These are phyloP conservation scores for Salmacisia buchloeana DNA, from an alignment of 1,284 basidiomycete species.

Conservation along the genomic window DNA sequence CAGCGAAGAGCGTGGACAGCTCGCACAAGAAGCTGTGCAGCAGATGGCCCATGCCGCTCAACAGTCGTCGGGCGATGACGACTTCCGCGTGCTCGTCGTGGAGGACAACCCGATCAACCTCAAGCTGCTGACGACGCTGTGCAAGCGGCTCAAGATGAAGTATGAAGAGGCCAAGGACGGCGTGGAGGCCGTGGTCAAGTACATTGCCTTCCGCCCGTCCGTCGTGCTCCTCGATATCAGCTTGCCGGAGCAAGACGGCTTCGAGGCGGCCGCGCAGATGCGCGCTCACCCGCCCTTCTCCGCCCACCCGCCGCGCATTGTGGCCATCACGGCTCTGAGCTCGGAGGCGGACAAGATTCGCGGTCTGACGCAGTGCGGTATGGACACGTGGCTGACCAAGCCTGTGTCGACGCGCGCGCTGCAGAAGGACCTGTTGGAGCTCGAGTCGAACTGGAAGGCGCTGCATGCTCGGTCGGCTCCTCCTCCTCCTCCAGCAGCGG, in stretches of 20 bases:
- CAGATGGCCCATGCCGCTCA: background rate
- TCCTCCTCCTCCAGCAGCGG: too few relatives aligned
- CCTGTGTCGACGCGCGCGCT: constrained; percentile 21
- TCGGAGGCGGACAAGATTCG: constrained; percentile 28
- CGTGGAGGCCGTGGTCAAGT: constrained; percentile 31
- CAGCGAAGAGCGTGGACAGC: background rate
- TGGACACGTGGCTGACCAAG: constrained; percentile 41
- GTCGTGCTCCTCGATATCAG: constrained; percentile 41
- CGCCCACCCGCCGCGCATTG: constrained; percentile 21
- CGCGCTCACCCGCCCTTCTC: constrained; percentile 15
- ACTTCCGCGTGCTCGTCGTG: constrained; percentile 33
- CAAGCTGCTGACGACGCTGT: constrained; percentile 28
- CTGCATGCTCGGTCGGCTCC: too few relatives aligned
- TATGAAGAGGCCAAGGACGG: constrained; percentile 36
- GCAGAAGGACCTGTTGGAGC: constrained; percentile 9
- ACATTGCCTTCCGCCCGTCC: constrained; percentile 24
- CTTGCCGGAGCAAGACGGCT: constrained; percentile 35
- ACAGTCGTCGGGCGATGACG: constrained; percentile 10
- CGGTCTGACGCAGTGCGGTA: constrained; percentile 29
- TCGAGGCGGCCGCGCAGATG: constrained; percentile 35
- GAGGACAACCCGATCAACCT: constrained; percentile 44
- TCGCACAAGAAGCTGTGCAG: background rate
- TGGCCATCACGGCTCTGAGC: constrained; percentile 38
- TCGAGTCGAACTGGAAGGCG: constrained; percentile 15
- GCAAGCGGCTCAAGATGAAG: constrained; percentile 21